These are phyloP conservation scores for Arabidopsis suecica DNA, from an alignment of 345 rosid genomes.

Conservation along the genomic window DNA sequence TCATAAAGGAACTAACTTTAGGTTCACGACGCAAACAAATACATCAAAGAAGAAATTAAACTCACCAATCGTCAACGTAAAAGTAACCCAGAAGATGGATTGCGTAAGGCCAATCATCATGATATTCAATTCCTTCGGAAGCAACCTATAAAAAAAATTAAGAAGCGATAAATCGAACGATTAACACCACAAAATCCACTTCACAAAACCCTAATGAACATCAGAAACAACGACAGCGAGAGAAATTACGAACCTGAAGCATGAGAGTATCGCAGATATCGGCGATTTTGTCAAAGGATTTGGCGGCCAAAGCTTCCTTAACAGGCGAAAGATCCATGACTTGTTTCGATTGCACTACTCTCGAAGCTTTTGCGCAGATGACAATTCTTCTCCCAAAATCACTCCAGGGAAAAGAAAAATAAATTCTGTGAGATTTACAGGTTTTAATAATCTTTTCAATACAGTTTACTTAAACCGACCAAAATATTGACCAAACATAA, in stretches of 20 bases:
- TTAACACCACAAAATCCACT: neutral
- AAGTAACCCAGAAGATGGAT: conserved; percentile 79
- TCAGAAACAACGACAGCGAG: conserved; percentile 14
- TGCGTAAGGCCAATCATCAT: conserved; percentile 90
- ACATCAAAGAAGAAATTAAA: neutral
- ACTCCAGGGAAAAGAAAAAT: neutral
- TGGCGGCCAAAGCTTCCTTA: conserved; percentile 62
- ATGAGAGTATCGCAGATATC: conserved; percentile 78
- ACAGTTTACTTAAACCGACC: conserved; percentile 1
- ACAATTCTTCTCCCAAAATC: conserved; percentile 4
- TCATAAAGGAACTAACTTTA: neutral
- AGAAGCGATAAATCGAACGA: neutral
- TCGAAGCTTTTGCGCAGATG: conserved; percentile 6
- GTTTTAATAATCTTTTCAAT: neutral
- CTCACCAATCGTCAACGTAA: conserved; percentile 70
- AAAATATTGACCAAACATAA: neutral
- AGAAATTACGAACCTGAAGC: conserved; percentile 59
- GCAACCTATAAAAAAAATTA: conserved; percentile 54
- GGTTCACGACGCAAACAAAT: neutral
- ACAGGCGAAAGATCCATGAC: conserved; percentile 74
- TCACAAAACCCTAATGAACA: conserved; percentile 23
- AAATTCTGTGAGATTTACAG: neutral
- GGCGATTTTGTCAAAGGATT: conserved; percentile 66
- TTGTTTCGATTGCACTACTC: conserved; percentile 1
- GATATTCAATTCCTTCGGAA: conserved; percentile 68